Conservation (phyloP, 2,329 filamentous ascomycete genomes). For the Leptosphaerulina australis region DNA sequence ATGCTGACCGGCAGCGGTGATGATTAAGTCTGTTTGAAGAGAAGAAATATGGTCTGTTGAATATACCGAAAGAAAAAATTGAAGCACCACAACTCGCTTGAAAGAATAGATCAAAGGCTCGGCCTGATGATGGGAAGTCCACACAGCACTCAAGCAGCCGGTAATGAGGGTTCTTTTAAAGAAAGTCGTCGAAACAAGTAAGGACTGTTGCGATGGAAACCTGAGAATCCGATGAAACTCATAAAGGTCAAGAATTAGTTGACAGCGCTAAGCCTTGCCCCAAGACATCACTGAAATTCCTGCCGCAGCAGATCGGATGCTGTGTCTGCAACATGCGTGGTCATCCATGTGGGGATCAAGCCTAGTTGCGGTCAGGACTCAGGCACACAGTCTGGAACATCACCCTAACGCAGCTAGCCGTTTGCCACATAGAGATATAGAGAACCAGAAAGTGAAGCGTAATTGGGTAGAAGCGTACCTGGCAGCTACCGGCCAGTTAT, state of each 20-base stretch:
- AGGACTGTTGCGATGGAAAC: constrained; percentile 16
- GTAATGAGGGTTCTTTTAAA: constrained; percentile 38
- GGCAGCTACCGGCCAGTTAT: constrained; percentile 23
- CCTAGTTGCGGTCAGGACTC: constrained; percentile 17
- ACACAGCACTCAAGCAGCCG: constrained; percentile 34
- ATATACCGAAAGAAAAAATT: constrained; percentile 25
- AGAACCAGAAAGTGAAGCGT: constrained; percentile 11
- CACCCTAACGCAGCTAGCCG: constrained; percentile 15
- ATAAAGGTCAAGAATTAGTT: constrained; percentile 15
- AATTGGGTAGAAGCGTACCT: constrained; percentile 29
- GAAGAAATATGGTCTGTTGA: constrained; percentile 30
- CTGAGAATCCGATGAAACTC: constrained; percentile 22
- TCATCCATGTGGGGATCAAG: constrained; percentile 19
- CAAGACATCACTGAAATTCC: constrained; percentile 22
- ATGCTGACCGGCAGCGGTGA: constrained; percentile 49
- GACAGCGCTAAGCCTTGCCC: constrained; percentile 19
- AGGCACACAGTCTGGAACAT: constrained; percentile 16
- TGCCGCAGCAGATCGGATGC: constrained; percentile 19
- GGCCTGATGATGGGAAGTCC: constrained; percentile 37
- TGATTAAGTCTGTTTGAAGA: constrained; percentile 27
- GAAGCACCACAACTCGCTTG: constrained; percentile 24
- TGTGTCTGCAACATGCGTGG: constrained; percentile 22
- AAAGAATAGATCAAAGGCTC: constrained; percentile 37
- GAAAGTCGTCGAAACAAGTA: constrained; percentile 23
- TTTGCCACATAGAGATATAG: constrained; percentile 15